Conservation (phyloP, 371 early-diverging fungal species). For the Mucor circinelloides region DNA sequence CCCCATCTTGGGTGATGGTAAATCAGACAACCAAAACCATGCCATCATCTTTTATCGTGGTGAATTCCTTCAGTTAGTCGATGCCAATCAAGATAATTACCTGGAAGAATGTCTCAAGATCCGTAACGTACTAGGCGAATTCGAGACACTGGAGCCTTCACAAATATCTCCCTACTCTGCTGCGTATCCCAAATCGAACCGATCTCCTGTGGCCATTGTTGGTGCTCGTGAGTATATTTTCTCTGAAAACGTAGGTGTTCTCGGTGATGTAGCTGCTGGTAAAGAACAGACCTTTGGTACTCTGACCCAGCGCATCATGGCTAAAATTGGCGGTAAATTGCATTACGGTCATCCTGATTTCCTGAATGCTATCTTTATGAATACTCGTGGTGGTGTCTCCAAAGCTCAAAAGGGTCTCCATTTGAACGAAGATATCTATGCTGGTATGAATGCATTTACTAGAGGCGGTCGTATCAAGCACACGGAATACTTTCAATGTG, state of each 20-base stretch:
- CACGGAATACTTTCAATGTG: slow-evolving; percentile 91
- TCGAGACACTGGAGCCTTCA: slow-evolving; percentile 73
- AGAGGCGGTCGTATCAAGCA: slow-evolving; percentile 91
- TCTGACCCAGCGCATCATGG: slow-evolving; percentile 85
- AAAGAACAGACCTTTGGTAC: slow-evolving; percentile 93
- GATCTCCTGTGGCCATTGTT: slow-evolving; percentile 86
- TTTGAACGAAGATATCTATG: slow-evolving; percentile 93
- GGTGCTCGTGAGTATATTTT: slow-evolving; percentile 93
- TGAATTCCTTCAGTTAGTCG: slow-evolving; percentile 83
- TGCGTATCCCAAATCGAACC: slow-evolving; percentile 30
- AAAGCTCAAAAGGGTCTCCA: slow-evolving; percentile 93
- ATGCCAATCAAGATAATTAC: slow-evolving; percentile 94
- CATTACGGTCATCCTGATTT: slow-evolving; percentile 96
- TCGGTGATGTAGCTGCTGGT: slow-evolving; percentile 91
- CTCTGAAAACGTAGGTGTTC: slow-evolving; percentile 84
- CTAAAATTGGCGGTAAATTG: slow-evolving; percentile 81
- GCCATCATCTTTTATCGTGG: slow-evolving; percentile 86
- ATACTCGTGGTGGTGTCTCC: slow-evolving; percentile 85
- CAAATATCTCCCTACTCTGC: slow-evolving; percentile 73
- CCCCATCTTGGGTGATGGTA: slow-evolving; percentile 91
- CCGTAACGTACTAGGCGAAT: slow-evolving; percentile 84
- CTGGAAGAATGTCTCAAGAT: slow-evolving; percentile 90
- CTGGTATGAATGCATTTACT: slow-evolving; percentile 88
- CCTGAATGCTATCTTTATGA: slow-evolving; percentile 87
- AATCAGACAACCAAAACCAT: slow-evolving; percentile 91